Percentiles rank a stretch among this genome's conserved stretches.
These are phyloP conservation scores for Trichoderma asperelloides DNA, from an alignment of 495 filamentous ascomycete genomes.

Conservation along the genomic window DNA sequence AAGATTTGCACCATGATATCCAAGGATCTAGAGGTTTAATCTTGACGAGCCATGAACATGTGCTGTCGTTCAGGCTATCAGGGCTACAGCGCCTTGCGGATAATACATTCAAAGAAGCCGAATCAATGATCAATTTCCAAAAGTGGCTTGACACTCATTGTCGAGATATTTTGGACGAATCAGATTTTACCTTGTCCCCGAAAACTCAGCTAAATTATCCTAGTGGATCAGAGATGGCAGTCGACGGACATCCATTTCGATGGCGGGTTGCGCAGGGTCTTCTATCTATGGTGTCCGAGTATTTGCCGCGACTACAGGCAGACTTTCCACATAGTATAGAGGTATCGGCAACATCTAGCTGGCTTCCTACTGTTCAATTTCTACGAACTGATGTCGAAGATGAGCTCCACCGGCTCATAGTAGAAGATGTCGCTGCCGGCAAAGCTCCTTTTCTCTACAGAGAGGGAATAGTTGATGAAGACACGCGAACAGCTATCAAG, in stretches of 20 bases:
- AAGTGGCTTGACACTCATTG: conserved; percentile 33
- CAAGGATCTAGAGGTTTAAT: conserved; percentile 30
- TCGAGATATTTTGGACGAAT: conserved; percentile 51
- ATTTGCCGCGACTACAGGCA: conserved; percentile 22
- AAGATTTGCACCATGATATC: conserved; percentile 26
- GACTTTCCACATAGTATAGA: conserved; percentile 37
- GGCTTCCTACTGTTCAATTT: conserved; percentile 38
- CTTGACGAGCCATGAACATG: conserved; percentile 41
- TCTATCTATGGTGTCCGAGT: conserved; percentile 28
- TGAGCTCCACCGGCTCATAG: conserved; percentile 27
- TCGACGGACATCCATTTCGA: conserved; percentile 43
- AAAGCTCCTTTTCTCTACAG: conserved; percentile 20
- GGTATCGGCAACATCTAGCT: conserved; percentile 25
- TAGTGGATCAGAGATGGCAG: conserved; percentile 33
- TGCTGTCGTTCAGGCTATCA: conserved; percentile 43
- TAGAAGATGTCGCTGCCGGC: conserved; percentile 28
- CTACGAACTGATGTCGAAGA: conserved; percentile 37
- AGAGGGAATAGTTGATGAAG: conserved; percentile 13
- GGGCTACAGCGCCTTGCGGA: conserved; percentile 39
- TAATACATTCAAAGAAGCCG: conserved; percentile 26
- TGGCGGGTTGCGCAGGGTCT: conserved; percentile 38
- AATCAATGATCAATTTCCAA: conserved; percentile 35
- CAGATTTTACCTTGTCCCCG: conserved; percentile 42
- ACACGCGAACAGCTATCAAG: conserved; percentile 32
- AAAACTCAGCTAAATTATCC: conserved; percentile 44